These are phyloP conservation scores for Acacia melanoxylon DNA, from an alignment of 306 rosid species.

Conservation along the genomic window DNA sequence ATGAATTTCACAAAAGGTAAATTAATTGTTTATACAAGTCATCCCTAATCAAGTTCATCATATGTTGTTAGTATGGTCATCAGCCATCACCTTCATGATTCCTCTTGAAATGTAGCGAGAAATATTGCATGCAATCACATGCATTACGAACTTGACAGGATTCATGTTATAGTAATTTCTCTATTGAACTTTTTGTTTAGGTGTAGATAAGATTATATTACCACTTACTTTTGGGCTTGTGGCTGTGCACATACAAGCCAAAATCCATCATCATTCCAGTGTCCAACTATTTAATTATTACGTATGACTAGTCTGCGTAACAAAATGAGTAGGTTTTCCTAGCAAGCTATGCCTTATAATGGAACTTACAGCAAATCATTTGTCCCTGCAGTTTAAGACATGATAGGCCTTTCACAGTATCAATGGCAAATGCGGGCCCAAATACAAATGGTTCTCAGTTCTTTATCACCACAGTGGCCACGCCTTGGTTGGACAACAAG, in stretches of 20 bases:
- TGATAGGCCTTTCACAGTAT: constrained; percentile 92
- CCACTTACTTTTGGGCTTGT: not conserved
- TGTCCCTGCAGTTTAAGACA: constrained; percentile 80
- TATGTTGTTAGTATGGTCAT: not conserved
- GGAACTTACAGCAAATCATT: constrained; percentile 27
- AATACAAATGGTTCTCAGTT: constrained; percentile 97
- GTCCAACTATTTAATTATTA: not conserved
- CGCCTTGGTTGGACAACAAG: constrained; percentile 98
- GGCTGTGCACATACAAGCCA: not conserved
- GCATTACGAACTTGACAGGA: not conserved
- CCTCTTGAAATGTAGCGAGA: not conserved
- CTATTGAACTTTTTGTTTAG: not conserved
- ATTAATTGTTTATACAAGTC: constrained; percentile 5
- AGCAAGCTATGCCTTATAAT: constrained; percentile 7
- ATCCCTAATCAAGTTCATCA: not conserved
- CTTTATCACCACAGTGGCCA: constrained; percentile 97
- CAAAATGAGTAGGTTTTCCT: constrained; percentile 8
- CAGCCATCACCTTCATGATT: not conserved
- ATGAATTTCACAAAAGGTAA: constrained; percentile 97
- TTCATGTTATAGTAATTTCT: not conserved
- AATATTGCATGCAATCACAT: not conserved
- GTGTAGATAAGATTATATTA: not conserved
- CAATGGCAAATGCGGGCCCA: constrained; percentile 98
- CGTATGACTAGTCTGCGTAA: not conserved
- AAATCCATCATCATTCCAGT: constrained; percentile 12